Conservation (phyloP, 352 stramenopile genomes). For the Pythium pyrilobum region DNA sequence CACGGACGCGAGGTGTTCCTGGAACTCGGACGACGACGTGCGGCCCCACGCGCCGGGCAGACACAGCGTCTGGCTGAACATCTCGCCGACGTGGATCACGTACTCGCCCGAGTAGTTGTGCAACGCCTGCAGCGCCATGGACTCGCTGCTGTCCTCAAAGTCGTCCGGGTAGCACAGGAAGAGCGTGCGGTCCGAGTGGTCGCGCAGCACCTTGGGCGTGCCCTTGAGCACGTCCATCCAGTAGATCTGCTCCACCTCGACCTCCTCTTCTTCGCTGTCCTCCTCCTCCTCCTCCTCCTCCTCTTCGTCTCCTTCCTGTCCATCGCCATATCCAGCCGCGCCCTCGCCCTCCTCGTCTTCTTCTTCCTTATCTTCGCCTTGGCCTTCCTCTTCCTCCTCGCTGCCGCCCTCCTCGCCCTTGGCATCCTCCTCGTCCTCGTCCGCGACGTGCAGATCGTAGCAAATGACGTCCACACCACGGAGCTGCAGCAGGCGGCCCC, state of each 20-base stretch:
- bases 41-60: constrained; percentile 88
- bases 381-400: constrained; percentile 19
- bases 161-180: constrained; percentile 95
- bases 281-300: constrained; percentile 4
- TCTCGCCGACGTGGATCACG: constrained; percentile 93
- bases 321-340: constrained; percentile 23
- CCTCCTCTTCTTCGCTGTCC: constrained; percentile 52
- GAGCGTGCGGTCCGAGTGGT: constrained; percentile 77
- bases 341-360: constrained; percentile 20
- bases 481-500: constrained; percentile 72
- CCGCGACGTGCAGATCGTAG: constrained; percentile 81
- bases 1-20: constrained; percentile 84
- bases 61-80: constrained; percentile 87
- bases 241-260: constrained; percentile 81
- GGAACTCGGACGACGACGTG: constrained; percentile 90
- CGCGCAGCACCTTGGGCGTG: constrained; percentile 64
- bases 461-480: constrained; percentile 82
- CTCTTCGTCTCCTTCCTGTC: constrained; percentile 17
- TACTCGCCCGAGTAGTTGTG: constrained; percentile 88
- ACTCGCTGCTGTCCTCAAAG: constrained; percentile 81
- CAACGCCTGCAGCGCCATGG: constrained; percentile 88
- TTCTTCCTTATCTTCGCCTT: constrained; percentile 29
- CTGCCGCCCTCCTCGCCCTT: constrained; percentile 28
- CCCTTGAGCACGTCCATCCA: constrained; percentile 77
- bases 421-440: constrained; percentile 74